Evolutionary conservation across 306 rosid species (phyloP), one percentile per base, ranked within the genome.

Genomic region (Erythrophleum fordii): DNA sequence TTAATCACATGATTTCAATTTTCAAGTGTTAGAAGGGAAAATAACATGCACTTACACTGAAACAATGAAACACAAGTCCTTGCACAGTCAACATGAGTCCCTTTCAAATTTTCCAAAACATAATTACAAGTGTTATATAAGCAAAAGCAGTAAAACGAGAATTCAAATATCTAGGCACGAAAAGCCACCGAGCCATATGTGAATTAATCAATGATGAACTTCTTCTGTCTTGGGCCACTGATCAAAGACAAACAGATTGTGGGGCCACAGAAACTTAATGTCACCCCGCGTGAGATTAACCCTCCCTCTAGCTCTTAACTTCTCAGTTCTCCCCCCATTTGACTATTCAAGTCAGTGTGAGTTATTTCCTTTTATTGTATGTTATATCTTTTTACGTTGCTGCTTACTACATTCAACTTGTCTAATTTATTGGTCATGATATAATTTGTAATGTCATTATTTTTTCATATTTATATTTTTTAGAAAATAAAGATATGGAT

Each of bases 251-350:
- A 78, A 72, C 94, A 83, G 90, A 80, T 66, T 13, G 90, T 86
- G 93, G 93, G 93, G 17, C 89, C 90, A 25, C 44, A 10, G 0
- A 5, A n/a, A 81, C 74, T 88, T 84, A 88, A 87, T 86, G 77
- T 72, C 82, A 20, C 20, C 77, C 68, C 69, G 26, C 17, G 69
- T 64, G 69, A 34, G 45, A 34, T 64, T 64, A 64, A 18, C 70
- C 10, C 14, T 31, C 18, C 69, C 11, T 29, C 42, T 16, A 16
- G 42, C 68, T 60, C 67, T 61, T 61, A 61, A 5, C 42, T 60
- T 29, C 42, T 61, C 42, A 31, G 11, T 9, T 11, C 14, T 42
- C 45, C 8, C 45, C 11, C 9, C 29, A 22, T 56, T 56, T 56
- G 0, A 56, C 34, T 23, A 56, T 53, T 56, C 11, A 23, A 56